Base-by-base conservation (phyloP, 768 basidiomycete species). In the Pisolithus albus region DNA sequence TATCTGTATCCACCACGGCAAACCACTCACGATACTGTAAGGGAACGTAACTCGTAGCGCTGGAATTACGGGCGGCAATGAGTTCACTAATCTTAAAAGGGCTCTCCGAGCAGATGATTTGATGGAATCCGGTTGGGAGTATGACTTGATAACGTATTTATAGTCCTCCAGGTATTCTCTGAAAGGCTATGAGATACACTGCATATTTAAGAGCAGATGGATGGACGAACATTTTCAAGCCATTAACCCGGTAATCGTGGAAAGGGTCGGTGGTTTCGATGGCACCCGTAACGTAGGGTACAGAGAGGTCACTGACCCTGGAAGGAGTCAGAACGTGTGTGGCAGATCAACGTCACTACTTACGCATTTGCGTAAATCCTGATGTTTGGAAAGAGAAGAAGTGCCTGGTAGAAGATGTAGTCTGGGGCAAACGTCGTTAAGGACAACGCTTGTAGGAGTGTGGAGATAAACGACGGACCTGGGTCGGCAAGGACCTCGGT, bases 401-500 rank as follows among this genome's bases (percentile, higher is more conserved):
- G 73, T 4, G 82, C 85, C 56, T 86, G 80, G 59, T 84, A 86
- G 62, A 95, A 95, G 36, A 90, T 68, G 21, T 77, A 76, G 19
- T 83, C 90, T 89, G 50, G 11, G 44, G 6, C 24, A 10, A 15
- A 47, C 13, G 30, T 19, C 32, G 11, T 11, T 47, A 8, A 37
- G 30, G 46, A 13, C 28, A 24, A 18, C 13, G 24, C 7, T 34
- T 16, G 18, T 11, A 10, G 7, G 16, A 32, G 26, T 26, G 26
- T 26, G 7, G 7, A 26, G 7, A 26, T 7, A 16, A 32, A 46
- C n/a, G 38, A 41, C 73, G 59, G 58, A 82, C 86, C 73, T 54
- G 86, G 86, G 68, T 94, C 89, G 10, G 86, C 84, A 80, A 92
- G 84, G 41, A 89, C 79, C 51, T 87, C 80, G 10, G 92, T 60